A percentile compares a stretch with the other conserved stretches of the same genome.
Evolutionary conservation across 768 basidiomycete genomes (phyloP).

Genomic region (Lactarius psammicola): DNA sequence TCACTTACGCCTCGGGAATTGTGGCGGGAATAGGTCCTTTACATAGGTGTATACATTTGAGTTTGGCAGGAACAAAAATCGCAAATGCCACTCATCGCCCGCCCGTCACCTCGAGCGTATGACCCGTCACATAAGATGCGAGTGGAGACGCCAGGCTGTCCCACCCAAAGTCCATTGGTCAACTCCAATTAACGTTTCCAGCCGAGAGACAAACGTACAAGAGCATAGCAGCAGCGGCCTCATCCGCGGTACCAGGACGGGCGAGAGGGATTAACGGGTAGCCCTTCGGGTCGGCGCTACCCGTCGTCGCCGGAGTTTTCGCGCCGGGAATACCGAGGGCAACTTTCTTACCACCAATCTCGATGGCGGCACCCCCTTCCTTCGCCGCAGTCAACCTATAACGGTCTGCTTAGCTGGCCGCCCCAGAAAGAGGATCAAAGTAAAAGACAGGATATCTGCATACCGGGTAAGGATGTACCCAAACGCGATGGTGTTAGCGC

Average conservation of each 20-base stretch:
- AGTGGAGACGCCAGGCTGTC: conserved; percentile 71
- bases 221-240: conserved; percentile 70
- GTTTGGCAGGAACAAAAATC: conserved; percentile 9
- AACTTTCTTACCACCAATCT: conserved; percentile 81
- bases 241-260: conserved; percentile 66
- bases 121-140: conserved; percentile 77
- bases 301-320: conserved; percentile 37
- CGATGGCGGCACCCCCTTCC: conserved; percentile 71
- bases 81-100: conserved; percentile 39
- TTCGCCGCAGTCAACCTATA: conserved; percentile 73
- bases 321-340: conserved; percentile 74
- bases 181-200: conserved; percentile 1
- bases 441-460: conserved; percentile 16
- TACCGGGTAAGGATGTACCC: conserved; percentile 77
- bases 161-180: conserved; percentile 22
- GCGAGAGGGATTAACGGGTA: conserved; percentile 62
- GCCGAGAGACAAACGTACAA: conserved; percentile 54
- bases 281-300: conserved; percentile 39
- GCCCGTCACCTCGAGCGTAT: conserved; percentile 82
- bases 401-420: neutral
- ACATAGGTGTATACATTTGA: conserved; percentile 10
- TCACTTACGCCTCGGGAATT: conserved; percentile 8
- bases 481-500: conserved; percentile 78
- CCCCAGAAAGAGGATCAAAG: conserved; percentile 11
- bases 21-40: conserved; percentile 16